Conservation (phyloP, 2,329 filamentous ascomycete species). For the Cordyceps farinosa region DNA sequence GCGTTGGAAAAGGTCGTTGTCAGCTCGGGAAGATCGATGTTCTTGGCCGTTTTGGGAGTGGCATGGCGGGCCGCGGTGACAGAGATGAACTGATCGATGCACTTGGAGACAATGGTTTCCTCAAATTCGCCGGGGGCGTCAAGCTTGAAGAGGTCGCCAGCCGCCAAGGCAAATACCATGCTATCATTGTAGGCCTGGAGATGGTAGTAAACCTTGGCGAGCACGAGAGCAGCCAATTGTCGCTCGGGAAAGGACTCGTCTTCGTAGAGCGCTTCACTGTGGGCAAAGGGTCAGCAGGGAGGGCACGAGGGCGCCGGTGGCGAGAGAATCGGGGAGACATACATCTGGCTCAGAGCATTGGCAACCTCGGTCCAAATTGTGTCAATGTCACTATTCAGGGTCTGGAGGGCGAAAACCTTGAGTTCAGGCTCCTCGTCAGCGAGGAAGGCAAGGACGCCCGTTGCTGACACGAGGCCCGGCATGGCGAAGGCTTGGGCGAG, state of each 20-base stretch:
- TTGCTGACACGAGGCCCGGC: conserved; percentile 91
- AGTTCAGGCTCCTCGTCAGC: conserved; percentile 92
- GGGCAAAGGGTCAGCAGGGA: conserved; percentile 19
- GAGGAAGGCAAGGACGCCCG: conserved; percentile 90
- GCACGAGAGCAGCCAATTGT: conserved; percentile 87
- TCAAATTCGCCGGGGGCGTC: conserved; percentile 92
- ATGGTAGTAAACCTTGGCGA: conserved; percentile 98
- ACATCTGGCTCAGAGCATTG: conserved; percentile 90
- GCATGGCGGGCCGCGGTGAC: conserved; percentile 55
- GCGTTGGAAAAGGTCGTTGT: conserved; percentile 74
- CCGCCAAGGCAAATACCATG: conserved; percentile 95
- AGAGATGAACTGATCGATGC: conserved; percentile 94
- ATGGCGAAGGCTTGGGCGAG: conserved; percentile 47
- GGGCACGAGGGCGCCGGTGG: background rate
- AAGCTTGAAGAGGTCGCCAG: conserved; percentile 91
- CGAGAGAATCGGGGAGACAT: conserved; percentile 27
- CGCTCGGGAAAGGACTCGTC: conserved; percentile 92
- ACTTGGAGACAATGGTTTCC: conserved; percentile 98
- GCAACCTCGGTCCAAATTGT: conserved; percentile 97
- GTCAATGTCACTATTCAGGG: conserved; percentile 93
- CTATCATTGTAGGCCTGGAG: conserved; percentile 98
- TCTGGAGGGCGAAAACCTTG: conserved; percentile 91
- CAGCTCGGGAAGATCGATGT: conserved; percentile 60
- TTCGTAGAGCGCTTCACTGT: conserved; percentile 93
- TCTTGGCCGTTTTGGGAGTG: conserved; percentile 41